phyloP scores from a whole-genome alignment of 306 rosid genomes.

The Ceratonia siliqua region DNA sequence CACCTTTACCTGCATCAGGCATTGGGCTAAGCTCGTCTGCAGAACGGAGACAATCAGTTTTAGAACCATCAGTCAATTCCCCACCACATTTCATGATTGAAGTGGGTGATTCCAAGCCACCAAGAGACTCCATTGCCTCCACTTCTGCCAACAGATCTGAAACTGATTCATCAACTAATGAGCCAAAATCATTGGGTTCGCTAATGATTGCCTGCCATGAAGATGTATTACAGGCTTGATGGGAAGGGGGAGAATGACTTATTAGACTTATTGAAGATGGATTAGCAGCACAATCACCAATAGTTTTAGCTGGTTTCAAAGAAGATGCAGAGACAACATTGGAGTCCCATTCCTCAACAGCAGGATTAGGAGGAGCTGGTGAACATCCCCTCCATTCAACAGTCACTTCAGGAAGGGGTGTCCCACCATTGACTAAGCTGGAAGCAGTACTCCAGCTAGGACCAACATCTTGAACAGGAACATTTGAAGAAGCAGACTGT shows the following conservation, averaged over 20 bases:
- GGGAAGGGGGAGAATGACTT: conserved; percentile 57
- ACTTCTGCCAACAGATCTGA: conserved; percentile 98
- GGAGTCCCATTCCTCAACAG: conserved; percentile 65
- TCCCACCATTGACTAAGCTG: conserved; percentile 47
- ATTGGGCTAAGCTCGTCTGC: conserved; percentile 69
- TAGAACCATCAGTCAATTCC: conserved; percentile 66
- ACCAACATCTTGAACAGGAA: conserved; percentile 52
- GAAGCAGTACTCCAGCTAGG: conserved; percentile 65
- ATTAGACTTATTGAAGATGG: conserved; percentile 49
- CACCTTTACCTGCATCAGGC: conserved; percentile 78
- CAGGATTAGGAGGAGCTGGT: conserved; percentile 45
- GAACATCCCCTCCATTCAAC: conserved; percentile 52
- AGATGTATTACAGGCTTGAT: conserved; percentile 54
- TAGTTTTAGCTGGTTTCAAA: conserved; percentile 44
- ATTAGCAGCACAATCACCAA: conserved; percentile 42
- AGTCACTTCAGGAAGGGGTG: conserved; percentile 42
- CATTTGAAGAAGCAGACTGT: conserved; percentile 41
- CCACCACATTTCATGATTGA: conserved; percentile 68
- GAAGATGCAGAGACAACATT: conserved; percentile 56
- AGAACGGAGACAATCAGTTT: conserved; percentile 66
- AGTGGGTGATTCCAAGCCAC: conserved; percentile 77
- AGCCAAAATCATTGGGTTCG: conserved; percentile 67
- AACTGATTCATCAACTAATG: conserved; percentile 76
- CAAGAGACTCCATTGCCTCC: conserved; percentile 93
- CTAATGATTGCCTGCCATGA: conserved; percentile 74